Percentiles rank a stretch among this genome's conserved stretches.
Conservation (phyloP, 1,284 basidiomycete genomes). For the Vanrija humicola region DNA sequence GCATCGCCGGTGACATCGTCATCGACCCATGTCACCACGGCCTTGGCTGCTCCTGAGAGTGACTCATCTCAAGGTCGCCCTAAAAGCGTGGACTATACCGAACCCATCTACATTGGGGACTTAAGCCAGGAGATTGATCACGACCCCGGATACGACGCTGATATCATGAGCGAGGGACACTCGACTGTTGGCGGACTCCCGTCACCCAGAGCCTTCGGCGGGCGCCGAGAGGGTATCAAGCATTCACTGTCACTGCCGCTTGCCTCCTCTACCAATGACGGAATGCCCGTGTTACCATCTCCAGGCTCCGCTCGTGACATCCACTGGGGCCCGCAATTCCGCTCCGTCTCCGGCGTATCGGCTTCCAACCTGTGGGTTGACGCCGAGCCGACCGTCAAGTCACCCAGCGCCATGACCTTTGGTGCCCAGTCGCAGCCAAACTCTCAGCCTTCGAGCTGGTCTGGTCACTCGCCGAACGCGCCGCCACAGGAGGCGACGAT, state of each 20-base stretch:
- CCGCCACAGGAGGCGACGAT: too few species aligned
- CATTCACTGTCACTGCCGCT: too few species aligned
- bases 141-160: constrained; percentile 5
- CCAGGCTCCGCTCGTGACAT: constrained; percentile 4
- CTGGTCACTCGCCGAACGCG: too few species aligned
- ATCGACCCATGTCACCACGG: not conserved
- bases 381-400: not conserved
- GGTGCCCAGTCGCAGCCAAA: not conserved
- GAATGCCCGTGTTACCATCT: not conserved
- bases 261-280: too few species aligned
- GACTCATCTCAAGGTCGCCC: not conserved
- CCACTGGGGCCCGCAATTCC: constrained; percentile 7
- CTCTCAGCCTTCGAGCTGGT: not conserved
- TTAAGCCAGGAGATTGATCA: constrained; percentile 3
- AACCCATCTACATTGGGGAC: constrained; percentile 15
- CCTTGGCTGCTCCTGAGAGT: not conserved
- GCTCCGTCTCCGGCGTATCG: constrained; percentile 9
- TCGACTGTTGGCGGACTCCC: not conserved
- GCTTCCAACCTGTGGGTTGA: constrained; percentile 2
- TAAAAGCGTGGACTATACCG: constrained; percentile 10
- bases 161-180: not conserved
- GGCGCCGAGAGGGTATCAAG: too few species aligned
- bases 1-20: not conserved
- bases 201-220: not conserved
- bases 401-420: not conserved